Evolutionary conservation across 2,329 filamentous ascomycete species (phyloP).

Genomic region (Metarhizium brunneum): DNA sequence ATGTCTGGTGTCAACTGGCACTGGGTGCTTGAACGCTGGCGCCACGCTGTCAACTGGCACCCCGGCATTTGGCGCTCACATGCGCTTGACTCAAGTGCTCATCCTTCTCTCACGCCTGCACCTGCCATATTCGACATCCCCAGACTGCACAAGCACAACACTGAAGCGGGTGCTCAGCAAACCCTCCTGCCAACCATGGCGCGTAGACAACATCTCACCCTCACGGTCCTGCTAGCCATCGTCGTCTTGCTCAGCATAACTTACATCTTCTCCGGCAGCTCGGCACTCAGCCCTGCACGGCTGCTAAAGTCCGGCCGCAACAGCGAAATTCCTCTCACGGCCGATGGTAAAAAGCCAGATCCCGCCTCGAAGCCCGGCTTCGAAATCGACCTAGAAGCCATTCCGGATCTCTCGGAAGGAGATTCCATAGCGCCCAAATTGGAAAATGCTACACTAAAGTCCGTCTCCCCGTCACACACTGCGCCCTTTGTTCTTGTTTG

Average conservation of each 20-base stretch:
- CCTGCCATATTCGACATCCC: not conserved
- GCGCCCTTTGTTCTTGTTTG: not conserved
- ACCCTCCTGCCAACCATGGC: constrained; percentile 30
- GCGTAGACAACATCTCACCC: constrained; percentile 41
- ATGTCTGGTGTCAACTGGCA: too few relatives aligned
- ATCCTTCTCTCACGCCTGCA: not conserved
- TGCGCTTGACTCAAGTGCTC: too few relatives aligned
- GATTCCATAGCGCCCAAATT: constrained; percentile 71
- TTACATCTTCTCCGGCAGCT: constrained; percentile 44
- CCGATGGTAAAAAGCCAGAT: not conserved
- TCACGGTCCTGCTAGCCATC: constrained; percentile 45
- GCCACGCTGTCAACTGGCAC: too few relatives aligned
- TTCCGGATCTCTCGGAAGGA: constrained; percentile 49
- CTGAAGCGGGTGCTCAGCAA: constrained; percentile 6
- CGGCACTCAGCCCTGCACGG: not conserved
- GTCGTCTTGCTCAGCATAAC: constrained; percentile 48
- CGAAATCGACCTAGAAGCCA: constrained; percentile 28
- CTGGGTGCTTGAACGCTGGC: too few relatives aligned
- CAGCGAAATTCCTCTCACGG: not conserved
- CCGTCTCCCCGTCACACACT: constrained; percentile 15
- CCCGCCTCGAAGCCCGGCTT: constrained; percentile 16
- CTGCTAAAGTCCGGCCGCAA: constrained; percentile 8
- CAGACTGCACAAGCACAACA: too few relatives aligned
- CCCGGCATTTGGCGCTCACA: too few relatives aligned
- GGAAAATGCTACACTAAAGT: constrained; percentile 76